phyloP scores from a whole-genome alignment of 805 yeast genomes.

The Schizosaccharomyces octosporus region DNA sequence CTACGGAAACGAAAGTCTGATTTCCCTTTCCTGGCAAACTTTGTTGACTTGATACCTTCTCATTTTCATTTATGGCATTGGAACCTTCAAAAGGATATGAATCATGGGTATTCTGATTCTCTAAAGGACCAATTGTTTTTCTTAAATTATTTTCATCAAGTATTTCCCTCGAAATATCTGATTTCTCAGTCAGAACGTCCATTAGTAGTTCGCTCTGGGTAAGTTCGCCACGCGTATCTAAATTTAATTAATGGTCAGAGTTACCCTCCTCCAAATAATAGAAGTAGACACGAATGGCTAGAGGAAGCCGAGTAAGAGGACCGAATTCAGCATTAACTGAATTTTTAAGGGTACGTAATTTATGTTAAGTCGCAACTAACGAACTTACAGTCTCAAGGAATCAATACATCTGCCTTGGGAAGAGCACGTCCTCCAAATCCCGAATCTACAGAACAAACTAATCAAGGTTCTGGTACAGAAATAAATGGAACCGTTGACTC shows the following conservation, averaged over 20 bases:
- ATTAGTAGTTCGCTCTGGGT: not conserved
- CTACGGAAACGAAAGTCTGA: not conserved
- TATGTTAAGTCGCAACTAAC: not conserved
- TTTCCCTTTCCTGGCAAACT: too few species aligned
- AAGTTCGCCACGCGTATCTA: not conserved
- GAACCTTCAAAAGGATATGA: not conserved
- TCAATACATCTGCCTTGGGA: conserved; percentile 7
- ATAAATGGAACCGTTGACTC: not conserved
- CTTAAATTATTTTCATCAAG: not conserved
- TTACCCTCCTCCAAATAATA: not conserved
- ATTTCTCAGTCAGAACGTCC: not conserved
- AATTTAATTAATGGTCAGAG: not conserved
- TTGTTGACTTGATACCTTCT: too few species aligned
- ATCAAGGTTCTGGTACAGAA: not conserved
- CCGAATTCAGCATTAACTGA: conserved; percentile 9
- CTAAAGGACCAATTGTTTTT: not conserved
- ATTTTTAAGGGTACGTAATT: conserved; percentile 7
- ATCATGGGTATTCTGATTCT: not conserved
- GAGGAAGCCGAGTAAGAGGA: not conserved
- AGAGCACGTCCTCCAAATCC: not conserved
- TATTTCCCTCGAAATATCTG: not conserved
- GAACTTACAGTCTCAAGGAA: conserved; percentile 5
- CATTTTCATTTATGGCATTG: too few species aligned
- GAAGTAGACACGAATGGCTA: not conserved
- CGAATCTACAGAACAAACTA: not conserved